Evolutionary conservation across 441 rosid species (phyloP).

Genomic region (Gossypium gossypioides): DNA sequence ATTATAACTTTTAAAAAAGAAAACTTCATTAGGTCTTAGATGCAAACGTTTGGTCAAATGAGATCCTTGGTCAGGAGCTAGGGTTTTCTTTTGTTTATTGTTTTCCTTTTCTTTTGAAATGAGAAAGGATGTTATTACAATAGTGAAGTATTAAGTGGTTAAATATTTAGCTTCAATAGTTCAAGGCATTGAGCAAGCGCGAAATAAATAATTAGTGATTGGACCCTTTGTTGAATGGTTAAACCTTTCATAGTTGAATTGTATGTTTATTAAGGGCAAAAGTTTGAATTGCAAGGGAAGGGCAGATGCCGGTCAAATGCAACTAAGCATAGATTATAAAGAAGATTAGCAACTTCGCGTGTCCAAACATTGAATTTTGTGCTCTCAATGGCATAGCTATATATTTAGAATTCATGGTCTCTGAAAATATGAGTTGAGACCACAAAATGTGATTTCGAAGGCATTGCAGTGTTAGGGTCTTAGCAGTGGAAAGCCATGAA

Average conservation of each 20-base stretch:
- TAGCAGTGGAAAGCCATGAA: not conserved
- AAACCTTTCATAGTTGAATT: not conserved
- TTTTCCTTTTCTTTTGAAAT: not conserved
- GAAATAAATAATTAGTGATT: not conserved
- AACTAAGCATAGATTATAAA: not conserved
- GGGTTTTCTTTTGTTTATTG: slow-evolving; percentile 2
- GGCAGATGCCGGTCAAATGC: not conserved
- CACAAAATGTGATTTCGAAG: not conserved
- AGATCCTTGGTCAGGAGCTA: not conserved
- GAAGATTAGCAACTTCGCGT: not conserved
- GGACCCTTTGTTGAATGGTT: not conserved
- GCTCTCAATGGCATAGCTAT: not conserved
- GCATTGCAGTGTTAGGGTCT: not conserved
- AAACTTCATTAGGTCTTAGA: not conserved
- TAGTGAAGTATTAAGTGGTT: not conserved
- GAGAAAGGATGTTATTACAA: not conserved
- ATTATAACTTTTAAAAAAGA: not conserved
- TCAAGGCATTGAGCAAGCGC: not conserved
- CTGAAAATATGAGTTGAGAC: not conserved
- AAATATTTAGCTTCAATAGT: not conserved
- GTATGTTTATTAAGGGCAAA: not conserved
- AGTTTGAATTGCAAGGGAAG: not conserved
- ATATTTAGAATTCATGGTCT: not conserved
- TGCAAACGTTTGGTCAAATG: not conserved
- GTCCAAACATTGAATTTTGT: not conserved